Percentiles rank a stretch among this genome's conserved stretches.
These are phyloP conservation scores for Tuber aestivum DNA, from an alignment of 495 filamentous ascomycete species.

Conservation along the genomic window DNA sequence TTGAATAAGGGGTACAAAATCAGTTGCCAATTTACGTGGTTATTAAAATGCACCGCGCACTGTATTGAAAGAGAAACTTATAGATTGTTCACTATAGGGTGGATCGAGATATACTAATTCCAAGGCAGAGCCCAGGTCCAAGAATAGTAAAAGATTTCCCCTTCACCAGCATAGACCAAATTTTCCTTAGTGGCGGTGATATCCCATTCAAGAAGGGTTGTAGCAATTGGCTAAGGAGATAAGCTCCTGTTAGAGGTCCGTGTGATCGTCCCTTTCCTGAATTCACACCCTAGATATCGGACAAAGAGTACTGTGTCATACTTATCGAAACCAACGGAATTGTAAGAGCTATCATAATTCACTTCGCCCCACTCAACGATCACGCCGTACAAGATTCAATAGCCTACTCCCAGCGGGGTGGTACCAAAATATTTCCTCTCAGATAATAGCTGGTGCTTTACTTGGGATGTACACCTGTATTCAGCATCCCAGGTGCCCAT, in stretches of 20 bases:
- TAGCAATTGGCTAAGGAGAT: background rate
- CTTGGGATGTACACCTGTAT: background rate
- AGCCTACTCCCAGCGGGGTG: background rate
- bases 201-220: background rate
- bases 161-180: background rate
- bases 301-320: too few relatives aligned
- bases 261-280: background rate
- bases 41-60: background rate
- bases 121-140: background rate
- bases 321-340: background rate
- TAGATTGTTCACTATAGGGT: background rate
- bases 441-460: background rate
- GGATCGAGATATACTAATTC: background rate
- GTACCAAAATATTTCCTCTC: too few relatives aligned
- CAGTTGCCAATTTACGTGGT: background rate
- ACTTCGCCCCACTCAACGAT: background rate
- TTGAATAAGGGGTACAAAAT: background rate
- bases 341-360: background rate
- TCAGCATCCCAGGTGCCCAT: background rate
- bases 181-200: background rate
- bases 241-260: background rate
- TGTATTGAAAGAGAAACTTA: background rate
- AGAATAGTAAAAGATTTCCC: background rate
- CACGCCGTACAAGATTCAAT: background rate
- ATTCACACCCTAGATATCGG: background rate